These are phyloP conservation scores for Candida sakaeoensis DNA, from an alignment of 805 yeast genomes.

Conservation along the genomic window DNA sequence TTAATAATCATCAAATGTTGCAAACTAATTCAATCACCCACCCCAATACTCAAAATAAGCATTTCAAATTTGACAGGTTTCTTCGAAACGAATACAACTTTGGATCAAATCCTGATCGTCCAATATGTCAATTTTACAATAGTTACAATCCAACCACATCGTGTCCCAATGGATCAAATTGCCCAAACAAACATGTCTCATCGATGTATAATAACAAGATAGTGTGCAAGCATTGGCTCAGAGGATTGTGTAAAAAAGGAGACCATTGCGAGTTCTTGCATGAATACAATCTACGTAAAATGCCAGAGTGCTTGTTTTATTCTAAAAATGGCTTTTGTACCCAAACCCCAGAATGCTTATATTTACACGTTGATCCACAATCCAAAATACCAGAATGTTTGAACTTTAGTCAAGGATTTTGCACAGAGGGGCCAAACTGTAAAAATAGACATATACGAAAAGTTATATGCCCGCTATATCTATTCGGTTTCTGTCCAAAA, in stretches of 20 bases:
- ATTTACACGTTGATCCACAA: slow-evolving; percentile 86
- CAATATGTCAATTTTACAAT: slow-evolving; percentile 71
- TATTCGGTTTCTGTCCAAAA: slow-evolving; percentile 90
- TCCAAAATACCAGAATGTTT: slow-evolving; percentile 85
- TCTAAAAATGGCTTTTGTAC: slow-evolving; percentile 83
- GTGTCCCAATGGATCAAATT: slow-evolving; percentile 82
- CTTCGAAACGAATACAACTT: slow-evolving; percentile 75
- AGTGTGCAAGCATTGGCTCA: slow-evolving; percentile 97
- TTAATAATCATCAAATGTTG: slow-evolving; percentile 22
- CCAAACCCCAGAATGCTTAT: slow-evolving; percentile 90
- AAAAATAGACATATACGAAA: slow-evolving; percentile 75
- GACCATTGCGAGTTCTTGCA: slow-evolving; percentile 95
- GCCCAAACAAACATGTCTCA: slow-evolving; percentile 82
- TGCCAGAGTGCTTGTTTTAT: slow-evolving; percentile 95
- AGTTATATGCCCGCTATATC: slow-evolving; percentile 69
- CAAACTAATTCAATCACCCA: slow-evolving; percentile 37
- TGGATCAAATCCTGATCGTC: slow-evolving; percentile 85
- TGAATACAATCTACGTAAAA: slow-evolving; percentile 87
- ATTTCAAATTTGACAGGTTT: slow-evolving; percentile 74
- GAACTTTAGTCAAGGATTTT: slow-evolving; percentile 82
- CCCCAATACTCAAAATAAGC: slow-evolving; percentile 35
- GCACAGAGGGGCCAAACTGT: slow-evolving; percentile 89
- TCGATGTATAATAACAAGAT: slow-evolving; percentile 51
- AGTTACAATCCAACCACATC: slow-evolving; percentile 50
- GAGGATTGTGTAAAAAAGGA: slow-evolving; percentile 95